Percentiles rank a stretch among this genome's conserved stretches.
Evolutionary conservation across 495 filamentous ascomycete species (phyloP).

Genomic region (Penicillium desertorum): DNA sequence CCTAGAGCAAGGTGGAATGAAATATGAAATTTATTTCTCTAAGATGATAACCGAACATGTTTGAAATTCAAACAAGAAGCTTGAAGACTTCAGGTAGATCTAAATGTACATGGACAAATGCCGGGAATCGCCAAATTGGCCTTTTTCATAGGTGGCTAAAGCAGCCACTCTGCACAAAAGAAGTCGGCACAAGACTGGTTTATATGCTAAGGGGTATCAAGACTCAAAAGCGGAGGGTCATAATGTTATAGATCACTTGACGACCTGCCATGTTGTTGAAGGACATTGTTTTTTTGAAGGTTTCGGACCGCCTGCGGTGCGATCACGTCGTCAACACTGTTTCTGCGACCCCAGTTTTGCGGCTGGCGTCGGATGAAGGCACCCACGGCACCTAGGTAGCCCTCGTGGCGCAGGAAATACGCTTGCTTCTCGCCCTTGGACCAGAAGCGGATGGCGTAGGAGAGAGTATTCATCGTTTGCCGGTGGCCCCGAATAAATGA

Average conservation of each 20-base stretch:
- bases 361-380: conserved; percentile 92
- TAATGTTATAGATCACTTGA: conserved; percentile 16
- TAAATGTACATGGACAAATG: background rate
- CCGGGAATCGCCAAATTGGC: background rate
- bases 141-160: background rate
- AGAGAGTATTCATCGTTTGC: conserved; percentile 96
- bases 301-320: conserved; percentile 35
- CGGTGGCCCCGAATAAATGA: conserved; percentile 94
- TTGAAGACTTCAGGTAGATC: background rate
- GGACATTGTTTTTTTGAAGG: conserved; percentile 18
- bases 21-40: background rate
- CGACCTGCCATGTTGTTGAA: conserved; percentile 21
- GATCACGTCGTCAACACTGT: conserved; percentile 59
- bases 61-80: background rate
- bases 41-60: conserved; percentile 1
- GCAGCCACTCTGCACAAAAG: background rate
- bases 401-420: conserved; percentile 94
- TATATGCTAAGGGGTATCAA: conserved; percentile 13
- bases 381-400: conserved; percentile 93
- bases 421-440: conserved; percentile 90
- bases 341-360: conserved; percentile 84
- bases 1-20: background rate
- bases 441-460: conserved; percentile 97
- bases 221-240: conserved; percentile 6
- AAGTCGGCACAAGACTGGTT: background rate